These are phyloP conservation scores for Gaeumannomyces sp. DNA, from an alignment of 2,329 filamentous ascomycete species.

Conservation along the genomic window DNA sequence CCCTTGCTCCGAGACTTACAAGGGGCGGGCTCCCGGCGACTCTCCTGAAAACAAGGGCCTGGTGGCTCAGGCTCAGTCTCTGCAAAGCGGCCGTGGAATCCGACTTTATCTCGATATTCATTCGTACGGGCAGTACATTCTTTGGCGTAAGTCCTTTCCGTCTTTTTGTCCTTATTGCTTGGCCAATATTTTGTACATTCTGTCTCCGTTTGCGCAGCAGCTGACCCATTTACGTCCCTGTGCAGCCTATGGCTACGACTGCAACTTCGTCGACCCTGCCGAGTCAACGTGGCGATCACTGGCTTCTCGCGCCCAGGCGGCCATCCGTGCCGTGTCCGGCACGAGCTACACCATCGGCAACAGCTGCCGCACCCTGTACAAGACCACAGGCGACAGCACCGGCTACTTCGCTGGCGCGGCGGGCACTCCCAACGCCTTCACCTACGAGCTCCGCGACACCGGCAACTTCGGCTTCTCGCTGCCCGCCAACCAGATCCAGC, in stretches of 20 bases:
- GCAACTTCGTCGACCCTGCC: constrained; percentile 8
- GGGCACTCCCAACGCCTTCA: constrained; percentile 34
- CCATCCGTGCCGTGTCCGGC: constrained; percentile 39
- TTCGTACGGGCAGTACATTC: constrained; percentile 46
- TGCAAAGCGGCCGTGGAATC: constrained; percentile 37
- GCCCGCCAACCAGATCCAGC: constrained; percentile 34
- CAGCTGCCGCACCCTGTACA: constrained; percentile 56
- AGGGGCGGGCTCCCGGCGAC: constrained; percentile 30
- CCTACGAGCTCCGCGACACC: constrained; percentile 32
- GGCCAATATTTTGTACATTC: too few relatives aligned
- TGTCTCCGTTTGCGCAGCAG: background rate
- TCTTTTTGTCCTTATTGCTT: background rate
- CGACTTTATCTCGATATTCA: constrained; percentile 61
- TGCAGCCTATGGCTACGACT: constrained; percentile 43
- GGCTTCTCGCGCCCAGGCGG: constrained; percentile 18
- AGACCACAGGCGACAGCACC: constrained; percentile 39
- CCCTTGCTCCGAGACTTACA: constrained; percentile 38
- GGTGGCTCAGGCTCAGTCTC: constrained; percentile 26
- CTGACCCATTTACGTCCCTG: background rate
- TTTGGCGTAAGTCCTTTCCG: background rate
- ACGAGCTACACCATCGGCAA: constrained; percentile 38
- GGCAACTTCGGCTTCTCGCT: constrained; percentile 36
- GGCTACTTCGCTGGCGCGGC: constrained; percentile 40
- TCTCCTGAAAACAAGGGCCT: constrained; percentile 47
- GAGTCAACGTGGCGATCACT: background rate